Percentiles rank a stretch among this genome's conserved stretches.
phyloP scores from a whole-genome alignment of 768 basidiomycete genomes.

The Imleria badia region DNA sequence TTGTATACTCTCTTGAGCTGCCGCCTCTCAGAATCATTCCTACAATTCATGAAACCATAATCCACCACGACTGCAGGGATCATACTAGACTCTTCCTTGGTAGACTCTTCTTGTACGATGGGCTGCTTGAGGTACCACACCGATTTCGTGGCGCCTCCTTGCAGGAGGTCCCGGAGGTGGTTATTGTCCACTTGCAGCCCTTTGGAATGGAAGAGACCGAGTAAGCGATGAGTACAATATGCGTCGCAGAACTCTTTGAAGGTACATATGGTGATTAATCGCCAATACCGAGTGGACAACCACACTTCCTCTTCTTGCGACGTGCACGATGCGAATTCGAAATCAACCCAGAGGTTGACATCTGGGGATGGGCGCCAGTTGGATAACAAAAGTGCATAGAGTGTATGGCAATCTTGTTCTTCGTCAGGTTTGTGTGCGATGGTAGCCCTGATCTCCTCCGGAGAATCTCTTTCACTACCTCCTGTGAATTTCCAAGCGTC shows the following conservation, averaged over 20 bases:
- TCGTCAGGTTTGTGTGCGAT: not conserved
- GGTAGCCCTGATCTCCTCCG: not conserved
- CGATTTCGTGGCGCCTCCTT: not conserved
- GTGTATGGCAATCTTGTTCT: not conserved
- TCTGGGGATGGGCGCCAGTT: not conserved
- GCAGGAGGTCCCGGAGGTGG: not conserved
- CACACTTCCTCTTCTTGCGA: not conserved
- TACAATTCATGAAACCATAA: slow-evolving; percentile 4
- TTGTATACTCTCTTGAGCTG: not conserved
- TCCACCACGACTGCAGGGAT: not conserved
- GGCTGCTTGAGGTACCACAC: slow-evolving; percentile 2
- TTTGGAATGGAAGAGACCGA: not conserved
- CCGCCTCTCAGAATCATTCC: not conserved
- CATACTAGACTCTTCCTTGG: not conserved
- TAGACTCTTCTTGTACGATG: not conserved
- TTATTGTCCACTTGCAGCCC: not conserved
- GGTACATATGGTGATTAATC: not conserved
- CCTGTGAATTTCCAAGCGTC: slow-evolving; percentile 1
- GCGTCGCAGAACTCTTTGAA: slow-evolving; percentile 4
- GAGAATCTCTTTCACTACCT: not conserved
- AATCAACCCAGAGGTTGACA: not conserved
- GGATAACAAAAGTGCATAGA: not conserved
- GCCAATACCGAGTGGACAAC: not conserved
- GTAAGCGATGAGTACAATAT: not conserved
- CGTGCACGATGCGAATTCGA: slow-evolving; percentile 1